Conservation (phyloP, 306 rosid genomes). For the Quercus suber region DNA sequence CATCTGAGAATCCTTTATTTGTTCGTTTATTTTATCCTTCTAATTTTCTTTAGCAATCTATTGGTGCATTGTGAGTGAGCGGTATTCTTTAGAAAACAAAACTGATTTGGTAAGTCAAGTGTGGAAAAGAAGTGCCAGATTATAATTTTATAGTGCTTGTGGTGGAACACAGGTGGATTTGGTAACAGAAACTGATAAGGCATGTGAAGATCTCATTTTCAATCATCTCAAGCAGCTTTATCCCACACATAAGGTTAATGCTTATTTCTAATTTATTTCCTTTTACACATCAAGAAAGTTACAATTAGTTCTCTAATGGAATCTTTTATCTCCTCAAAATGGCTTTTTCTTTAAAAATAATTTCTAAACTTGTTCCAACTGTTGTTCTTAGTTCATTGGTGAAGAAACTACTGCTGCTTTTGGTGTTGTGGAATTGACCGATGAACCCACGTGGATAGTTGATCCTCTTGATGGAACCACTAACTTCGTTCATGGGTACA, state of each 20-base stretch:
- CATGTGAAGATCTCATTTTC: slow-evolving; percentile 87
- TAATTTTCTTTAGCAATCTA: neutral
- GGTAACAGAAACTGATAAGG: slow-evolving; percentile 99
- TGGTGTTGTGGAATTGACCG: slow-evolving; percentile 83
- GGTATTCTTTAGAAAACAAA: neutral
- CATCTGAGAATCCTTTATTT: neutral
- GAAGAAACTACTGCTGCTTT: slow-evolving; percentile 94
- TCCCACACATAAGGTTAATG: slow-evolving; percentile 80
- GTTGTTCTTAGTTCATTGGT: slow-evolving; percentile 73
- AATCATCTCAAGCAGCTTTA: slow-evolving; percentile 71
- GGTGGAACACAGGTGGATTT: slow-evolving; percentile 75
- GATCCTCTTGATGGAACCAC: slow-evolving; percentile 99
- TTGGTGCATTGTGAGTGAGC: neutral
- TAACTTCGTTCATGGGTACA: slow-evolving; percentile 94
- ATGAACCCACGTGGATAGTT: slow-evolving; percentile 96
- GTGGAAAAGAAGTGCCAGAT: neutral
- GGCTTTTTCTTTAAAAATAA: neutral
- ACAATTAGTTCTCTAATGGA: neutral
- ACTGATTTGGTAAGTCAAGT: neutral
- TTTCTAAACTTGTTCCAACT: slow-evolving; percentile 14
- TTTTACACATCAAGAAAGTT: slow-evolving; percentile 1
- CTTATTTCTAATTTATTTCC: slow-evolving; percentile 1
- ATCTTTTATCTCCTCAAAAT: neutral
- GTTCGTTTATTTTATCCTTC: neutral
- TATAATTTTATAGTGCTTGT: neutral